Evolutionary conservation across 495 filamentous ascomycete genomes (phyloP).

Genomic region (Daldinia concentrica): DNA sequence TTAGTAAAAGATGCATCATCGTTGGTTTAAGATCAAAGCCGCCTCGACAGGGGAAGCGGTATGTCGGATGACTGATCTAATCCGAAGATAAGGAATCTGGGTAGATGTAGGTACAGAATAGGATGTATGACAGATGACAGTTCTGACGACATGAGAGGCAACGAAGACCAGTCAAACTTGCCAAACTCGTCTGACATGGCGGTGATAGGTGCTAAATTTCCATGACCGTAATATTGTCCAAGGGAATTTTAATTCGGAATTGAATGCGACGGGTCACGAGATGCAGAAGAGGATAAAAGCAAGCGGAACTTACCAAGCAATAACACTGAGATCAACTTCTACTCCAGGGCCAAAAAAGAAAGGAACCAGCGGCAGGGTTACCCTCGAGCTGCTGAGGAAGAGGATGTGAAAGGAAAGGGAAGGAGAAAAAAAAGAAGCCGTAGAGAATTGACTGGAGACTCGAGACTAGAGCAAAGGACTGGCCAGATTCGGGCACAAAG

Average conservation of each 20-base stretch:
- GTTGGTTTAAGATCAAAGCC: constrained; percentile 13
- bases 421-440: constrained; percentile 30
- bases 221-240: constrained; percentile 18
- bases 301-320: constrained; percentile 34
- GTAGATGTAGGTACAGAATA: constrained; percentile 9
- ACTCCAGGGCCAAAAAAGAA: constrained; percentile 46
- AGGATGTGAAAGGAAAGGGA: constrained; percentile 29
- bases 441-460: constrained; percentile 24
- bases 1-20: constrained; percentile 44
- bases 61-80: constrained; percentile 6
- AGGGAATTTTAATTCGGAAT: constrained; percentile 13
- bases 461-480: neutral
- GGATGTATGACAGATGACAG: constrained; percentile 1
- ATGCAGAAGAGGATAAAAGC: constrained; percentile 1
- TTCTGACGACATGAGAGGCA: constrained; percentile 8
- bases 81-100: neutral
- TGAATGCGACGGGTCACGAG: constrained; percentile 15
- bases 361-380: constrained; percentile 39
- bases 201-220: constrained; percentile 23
- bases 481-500: constrained; percentile 38
- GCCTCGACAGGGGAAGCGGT: constrained; percentile 6
- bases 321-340: constrained; percentile 39
- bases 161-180: neutral
- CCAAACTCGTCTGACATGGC: constrained; percentile 15
- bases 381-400: constrained; percentile 40